Evolutionary conservation across 306 rosid genomes (phyloP), one percentile per base, ranked within the genome.

Genomic region (Psophocarpus tetragonolobus): DNA sequence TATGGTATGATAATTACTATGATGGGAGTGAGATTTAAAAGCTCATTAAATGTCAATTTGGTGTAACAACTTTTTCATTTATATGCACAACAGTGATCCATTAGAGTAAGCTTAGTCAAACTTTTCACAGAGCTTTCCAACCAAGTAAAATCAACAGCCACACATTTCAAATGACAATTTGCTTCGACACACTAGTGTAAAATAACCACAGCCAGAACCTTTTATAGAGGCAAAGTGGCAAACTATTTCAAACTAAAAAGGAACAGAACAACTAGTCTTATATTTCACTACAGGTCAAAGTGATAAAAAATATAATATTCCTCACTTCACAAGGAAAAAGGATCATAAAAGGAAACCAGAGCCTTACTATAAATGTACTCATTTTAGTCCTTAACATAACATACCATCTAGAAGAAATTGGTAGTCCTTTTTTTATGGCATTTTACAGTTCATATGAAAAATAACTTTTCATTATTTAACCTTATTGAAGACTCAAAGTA

Each of bases 21-120:
- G 60, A 5, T 73, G 21, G 54, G 51, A 73, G 56, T 3, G 44
- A 30, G n/a, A 32, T 53, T 73, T 29, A 30, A 74, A 41, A 42
- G 70, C 32, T 54, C 17, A 12, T 39, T 50, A 42, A 60, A 66
- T 65, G 64, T 73, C 84, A 66, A 56, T 54, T 41, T 65, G 32
- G 32, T 24, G 32, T 4, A 51, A 35, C 15, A 21, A 26, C 29
- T 51, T 76, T 50, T 38, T 63, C 53, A 8, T 30, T 13, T 32
- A 13, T 26, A 50, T 42, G 45, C 56, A 41, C 14, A 63, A 12
- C 11, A 29, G 32, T 26, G 33, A 69, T 20, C 8, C 26, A 3
- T 68, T 17, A 26, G 21, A 15, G 5, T 60, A 18, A 67, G 4
- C 17, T 60, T 48, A 27, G 48, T 17, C 27, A 36, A 50, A 18